These are phyloP conservation scores for Vanrija humicola DNA, from an alignment of 1,284 basidiomycete genomes.

Conservation along the genomic window DNA sequence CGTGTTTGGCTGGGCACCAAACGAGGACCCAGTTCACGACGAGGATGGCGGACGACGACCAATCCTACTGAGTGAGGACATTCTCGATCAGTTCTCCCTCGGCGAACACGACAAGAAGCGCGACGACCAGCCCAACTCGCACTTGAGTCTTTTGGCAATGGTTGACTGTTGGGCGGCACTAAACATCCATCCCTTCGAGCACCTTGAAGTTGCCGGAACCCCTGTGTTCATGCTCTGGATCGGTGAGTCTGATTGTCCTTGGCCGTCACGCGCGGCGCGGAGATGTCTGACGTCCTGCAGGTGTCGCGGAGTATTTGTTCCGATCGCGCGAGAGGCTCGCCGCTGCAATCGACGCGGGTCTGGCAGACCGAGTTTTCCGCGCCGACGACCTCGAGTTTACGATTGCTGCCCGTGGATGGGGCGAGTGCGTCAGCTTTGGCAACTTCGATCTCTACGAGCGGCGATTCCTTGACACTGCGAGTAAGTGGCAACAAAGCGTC, in stretches of 20 bases:
- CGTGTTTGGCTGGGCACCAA: slow-evolving; percentile 65
- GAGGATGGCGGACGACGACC: slow-evolving; percentile 52
- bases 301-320: slow-evolving; percentile 95
- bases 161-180: slow-evolving; percentile 96
- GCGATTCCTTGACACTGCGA: slow-evolving; percentile 74
- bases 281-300: slow-evolving; percentile 16
- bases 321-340: slow-evolving; percentile 61
- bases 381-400: slow-evolving; percentile 91
- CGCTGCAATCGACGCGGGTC: slow-evolving; percentile 68
- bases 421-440: slow-evolving; percentile 87
- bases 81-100: slow-evolving; percentile 85
- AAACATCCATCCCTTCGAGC: slow-evolving; percentile 81
- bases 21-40: slow-evolving; percentile 34
- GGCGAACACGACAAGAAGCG: slow-evolving; percentile 53
- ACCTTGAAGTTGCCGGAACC: slow-evolving; percentile 90
- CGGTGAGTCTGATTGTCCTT: slow-evolving; percentile 46
- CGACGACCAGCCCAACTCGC: slow-evolving; percentile 65
- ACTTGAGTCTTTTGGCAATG: slow-evolving; percentile 94
- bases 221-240: slow-evolving; percentile 97
- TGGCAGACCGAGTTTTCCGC: slow-evolving; percentile 76
- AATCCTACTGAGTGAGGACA: slow-evolving; percentile 79
- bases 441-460: slow-evolving; percentile 82
- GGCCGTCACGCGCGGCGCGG: not conserved
- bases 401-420: slow-evolving; percentile 93
- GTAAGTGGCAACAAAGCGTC: slow-evolving; percentile 29